A percentile compares a stretch with the other conserved stretches of the same genome.
phyloP scores from a whole-genome alignment of 1,139 yeast genomes.

The Yamadazyma taylorii region DNA sequence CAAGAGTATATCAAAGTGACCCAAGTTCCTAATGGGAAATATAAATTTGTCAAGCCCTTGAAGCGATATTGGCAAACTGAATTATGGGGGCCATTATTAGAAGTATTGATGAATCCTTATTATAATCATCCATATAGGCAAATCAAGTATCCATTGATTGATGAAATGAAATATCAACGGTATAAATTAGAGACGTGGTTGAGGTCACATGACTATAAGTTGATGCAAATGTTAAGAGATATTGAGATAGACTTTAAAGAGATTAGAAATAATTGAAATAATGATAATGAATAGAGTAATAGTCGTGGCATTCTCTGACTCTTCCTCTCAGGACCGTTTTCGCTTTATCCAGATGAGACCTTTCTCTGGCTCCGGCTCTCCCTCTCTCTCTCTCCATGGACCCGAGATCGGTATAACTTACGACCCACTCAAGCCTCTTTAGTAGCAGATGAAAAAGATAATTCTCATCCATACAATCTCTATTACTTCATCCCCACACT shows the following conservation, averaged over 20 bases:
- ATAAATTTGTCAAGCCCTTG: constrained; percentile 44
- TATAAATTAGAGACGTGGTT: constrained; percentile 46
- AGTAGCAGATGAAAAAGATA: too few species aligned
- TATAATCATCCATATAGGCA: constrained; percentile 10
- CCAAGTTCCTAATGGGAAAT: constrained; percentile 22
- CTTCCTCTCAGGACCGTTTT: too few species aligned
- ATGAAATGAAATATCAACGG: constrained; percentile 38
- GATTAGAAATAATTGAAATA: background rate
- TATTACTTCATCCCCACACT: too few species aligned
- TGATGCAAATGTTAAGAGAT: constrained; percentile 15
- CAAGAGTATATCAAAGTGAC: constrained; percentile 59
- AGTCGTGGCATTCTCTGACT: too few species aligned
- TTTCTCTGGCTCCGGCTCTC: too few species aligned
- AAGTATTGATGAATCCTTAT: constrained; percentile 62
- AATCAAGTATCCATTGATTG: constrained; percentile 39
- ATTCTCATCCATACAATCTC: too few species aligned
- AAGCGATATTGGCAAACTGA: constrained; percentile 75
- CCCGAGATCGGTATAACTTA: too few species aligned
- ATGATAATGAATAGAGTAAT: too few species aligned
- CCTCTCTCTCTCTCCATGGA: too few species aligned
- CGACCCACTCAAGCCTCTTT: too few species aligned
- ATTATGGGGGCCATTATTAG: constrained; percentile 71
- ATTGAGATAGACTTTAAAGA: constrained; percentile 1
- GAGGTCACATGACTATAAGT: constrained; percentile 12
- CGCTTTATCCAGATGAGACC: too few species aligned